These are phyloP conservation scores for Aphanocladium album DNA, from an alignment of 2,329 filamentous ascomycete genomes.

Conservation along the genomic window DNA sequence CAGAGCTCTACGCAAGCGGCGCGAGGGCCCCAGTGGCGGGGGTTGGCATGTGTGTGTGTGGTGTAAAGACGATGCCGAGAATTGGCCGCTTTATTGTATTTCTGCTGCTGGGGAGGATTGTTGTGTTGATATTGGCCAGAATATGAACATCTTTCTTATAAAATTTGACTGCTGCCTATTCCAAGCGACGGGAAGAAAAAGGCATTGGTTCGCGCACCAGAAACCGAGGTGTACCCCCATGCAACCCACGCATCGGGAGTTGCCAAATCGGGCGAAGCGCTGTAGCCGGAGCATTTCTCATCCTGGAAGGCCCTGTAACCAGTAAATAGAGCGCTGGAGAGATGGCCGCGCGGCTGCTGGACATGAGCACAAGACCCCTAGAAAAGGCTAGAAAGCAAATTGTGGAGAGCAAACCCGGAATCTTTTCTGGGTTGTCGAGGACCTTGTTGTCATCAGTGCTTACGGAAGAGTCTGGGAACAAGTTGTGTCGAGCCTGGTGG, in stretches of 20 bases:
- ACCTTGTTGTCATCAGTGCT: not conserved
- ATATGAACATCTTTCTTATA: no score
- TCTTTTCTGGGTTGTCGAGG: not conserved
- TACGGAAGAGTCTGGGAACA: no score
- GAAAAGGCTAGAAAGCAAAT: no score
- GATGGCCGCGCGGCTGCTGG: not conserved
- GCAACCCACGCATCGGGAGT: not conserved
- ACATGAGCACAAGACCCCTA: not conserved
- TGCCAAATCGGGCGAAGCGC: not conserved
- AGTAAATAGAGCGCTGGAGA: not conserved
- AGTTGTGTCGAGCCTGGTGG: no score
- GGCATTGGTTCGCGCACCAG: not conserved
- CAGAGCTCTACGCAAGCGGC: conserved; percentile 9
- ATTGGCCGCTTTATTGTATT: not conserved
- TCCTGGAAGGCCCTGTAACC: not conserved
- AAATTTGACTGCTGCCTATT: not conserved
- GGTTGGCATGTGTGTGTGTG: not conserved
- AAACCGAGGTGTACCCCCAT: no score
- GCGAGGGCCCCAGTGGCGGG: no score
- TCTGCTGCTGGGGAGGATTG: no score
- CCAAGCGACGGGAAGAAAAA: no score
- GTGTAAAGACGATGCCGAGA: not conserved
- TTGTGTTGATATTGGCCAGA: no score
- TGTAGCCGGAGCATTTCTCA: not conserved
- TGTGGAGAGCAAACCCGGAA: not conserved